Evolutionary conservation across 441 rosid genomes (phyloP).

Genomic region (Flueggea neowawraea): DNA sequence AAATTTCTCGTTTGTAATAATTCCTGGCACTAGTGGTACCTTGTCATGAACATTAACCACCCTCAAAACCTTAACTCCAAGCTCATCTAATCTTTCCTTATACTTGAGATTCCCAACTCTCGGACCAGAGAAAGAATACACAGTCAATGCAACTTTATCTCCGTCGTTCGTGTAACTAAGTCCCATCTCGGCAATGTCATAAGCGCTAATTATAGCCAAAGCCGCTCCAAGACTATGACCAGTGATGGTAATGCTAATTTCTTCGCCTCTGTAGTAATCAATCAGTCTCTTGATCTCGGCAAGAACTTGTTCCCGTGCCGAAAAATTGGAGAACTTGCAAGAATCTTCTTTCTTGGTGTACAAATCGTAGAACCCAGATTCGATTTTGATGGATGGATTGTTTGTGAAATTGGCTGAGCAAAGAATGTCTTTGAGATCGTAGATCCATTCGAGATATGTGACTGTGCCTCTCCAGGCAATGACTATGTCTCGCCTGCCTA

Average conservation of each 20-base stretch:
- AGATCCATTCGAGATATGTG: slow-evolving; percentile 75
- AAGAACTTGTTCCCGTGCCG: slow-evolving; percentile 55
- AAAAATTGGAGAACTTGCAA: slow-evolving; percentile 46
- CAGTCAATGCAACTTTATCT: slow-evolving; percentile 47
- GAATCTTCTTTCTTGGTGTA: slow-evolving; percentile 45
- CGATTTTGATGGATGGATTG: slow-evolving; percentile 59
- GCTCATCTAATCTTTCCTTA: slow-evolving; percentile 45
- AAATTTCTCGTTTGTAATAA: slow-evolving; percentile 57
- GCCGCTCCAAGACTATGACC: slow-evolving; percentile 66
- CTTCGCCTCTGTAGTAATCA: slow-evolving; percentile 53
- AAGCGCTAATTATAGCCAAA: slow-evolving; percentile 53
- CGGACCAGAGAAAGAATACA: slow-evolving; percentile 67
- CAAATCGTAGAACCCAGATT: slow-evolving; percentile 60
- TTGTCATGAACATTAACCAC: slow-evolving; percentile 65
- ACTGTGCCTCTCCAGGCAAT: slow-evolving; percentile 72
- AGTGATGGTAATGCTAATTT: slow-evolving; percentile 59
- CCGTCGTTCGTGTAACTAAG: slow-evolving; percentile 26
- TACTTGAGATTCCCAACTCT: slow-evolving; percentile 67
- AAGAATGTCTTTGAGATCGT: slow-evolving; percentile 66
- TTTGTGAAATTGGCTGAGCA: slow-evolving; percentile 53
- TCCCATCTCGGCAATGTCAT: slow-evolving; percentile 62
- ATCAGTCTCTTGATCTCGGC: too few relatives aligned
- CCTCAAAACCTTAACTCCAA: slow-evolving; percentile 55
- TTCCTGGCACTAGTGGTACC: slow-evolving; percentile 70
- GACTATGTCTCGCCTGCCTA: slow-evolving; percentile 69